A percentile compares a stretch with the other conserved stretches of the same genome.
phyloP scores from a whole-genome alignment of 352 stramenopile species.

The Globisporangium uncinulatum region DNA sequence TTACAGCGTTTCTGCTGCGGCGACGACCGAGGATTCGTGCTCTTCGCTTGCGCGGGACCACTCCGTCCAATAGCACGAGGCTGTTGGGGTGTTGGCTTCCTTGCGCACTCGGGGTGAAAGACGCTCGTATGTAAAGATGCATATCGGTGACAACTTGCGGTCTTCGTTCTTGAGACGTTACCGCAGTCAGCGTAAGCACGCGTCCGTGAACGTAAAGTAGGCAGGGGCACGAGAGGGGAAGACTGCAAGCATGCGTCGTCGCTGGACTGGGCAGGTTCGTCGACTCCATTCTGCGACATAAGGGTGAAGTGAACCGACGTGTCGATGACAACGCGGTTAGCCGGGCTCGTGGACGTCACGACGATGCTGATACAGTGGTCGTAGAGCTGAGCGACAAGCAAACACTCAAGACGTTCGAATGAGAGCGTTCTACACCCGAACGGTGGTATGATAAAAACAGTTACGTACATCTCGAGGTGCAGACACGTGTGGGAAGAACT shows the following conservation, averaged over 20 bases:
- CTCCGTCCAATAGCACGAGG: too few relatives aligned
- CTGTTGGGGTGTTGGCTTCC: too few relatives aligned
- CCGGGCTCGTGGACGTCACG: conserved; percentile 30
- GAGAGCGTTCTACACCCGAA: background rate
- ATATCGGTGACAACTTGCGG: too few relatives aligned
- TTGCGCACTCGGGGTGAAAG: too few relatives aligned
- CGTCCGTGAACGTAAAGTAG: background rate
- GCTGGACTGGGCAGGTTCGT: too few relatives aligned
- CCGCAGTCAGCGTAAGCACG: too few relatives aligned
- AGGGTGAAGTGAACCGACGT: conserved; percentile 43
- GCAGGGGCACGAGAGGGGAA: background rate
- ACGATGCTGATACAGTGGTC: conserved; percentile 41
- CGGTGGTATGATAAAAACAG: background rate
- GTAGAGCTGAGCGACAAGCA: conserved; percentile 29
- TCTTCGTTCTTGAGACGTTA: too few relatives aligned
- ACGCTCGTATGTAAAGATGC: too few relatives aligned
- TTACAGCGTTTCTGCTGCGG: background rate
- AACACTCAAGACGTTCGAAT: background rate
- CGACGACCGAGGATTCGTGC: too few relatives aligned
- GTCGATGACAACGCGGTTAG: conserved; percentile 47
- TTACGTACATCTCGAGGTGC: conserved; percentile 38
- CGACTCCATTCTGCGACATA: background rate
- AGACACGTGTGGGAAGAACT: conserved; percentile 33
- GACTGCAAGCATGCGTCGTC: background rate
- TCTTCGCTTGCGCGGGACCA: too few relatives aligned